phyloP scores from a whole-genome alignment of 495 filamentous ascomycete species.

The Aspergillus hancockii region DNA sequence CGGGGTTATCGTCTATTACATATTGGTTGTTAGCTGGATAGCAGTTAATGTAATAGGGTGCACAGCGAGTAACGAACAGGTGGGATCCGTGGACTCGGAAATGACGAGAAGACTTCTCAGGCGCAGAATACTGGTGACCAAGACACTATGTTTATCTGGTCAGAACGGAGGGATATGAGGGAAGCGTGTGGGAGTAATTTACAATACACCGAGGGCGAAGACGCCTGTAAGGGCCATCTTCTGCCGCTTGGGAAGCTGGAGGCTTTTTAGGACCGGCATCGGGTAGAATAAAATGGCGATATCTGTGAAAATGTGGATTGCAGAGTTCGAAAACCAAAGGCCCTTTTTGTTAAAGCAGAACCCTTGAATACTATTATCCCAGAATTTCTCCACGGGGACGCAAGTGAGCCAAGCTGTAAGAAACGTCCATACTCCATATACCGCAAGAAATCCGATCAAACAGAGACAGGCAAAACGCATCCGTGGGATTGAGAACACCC shows the following conservation, averaged over 20 bases:
- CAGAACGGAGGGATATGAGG: conserved; percentile 11
- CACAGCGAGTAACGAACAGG: conserved; percentile 30
- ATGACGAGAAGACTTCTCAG: conserved; percentile 48
- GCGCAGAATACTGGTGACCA: conserved; percentile 57
- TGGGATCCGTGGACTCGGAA: conserved; percentile 46
- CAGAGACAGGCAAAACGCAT: conserved; percentile 41
- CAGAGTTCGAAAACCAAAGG: conserved; percentile 43
- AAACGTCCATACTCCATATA: conserved; percentile 42
- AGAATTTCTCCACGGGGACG: conserved; percentile 37
- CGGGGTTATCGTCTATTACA: conserved; percentile 48
- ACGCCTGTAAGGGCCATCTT: conserved; percentile 47
- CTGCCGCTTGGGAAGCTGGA: conserved; percentile 45
- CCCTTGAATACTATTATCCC: conserved; percentile 29
- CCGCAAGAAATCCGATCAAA: conserved; percentile 31
- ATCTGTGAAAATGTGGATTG: conserved; percentile 50
- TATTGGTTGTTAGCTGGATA: conserved; percentile 6
- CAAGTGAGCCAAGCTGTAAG: conserved; percentile 39
- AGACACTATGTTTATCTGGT: conserved; percentile 38
- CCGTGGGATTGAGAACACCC: conserved; percentile 38
- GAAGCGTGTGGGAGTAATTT: conserved; percentile 15
- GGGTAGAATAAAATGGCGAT: conserved; percentile 48
- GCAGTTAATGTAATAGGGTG: neutral
- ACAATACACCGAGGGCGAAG: conserved; percentile 52
- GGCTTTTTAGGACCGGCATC: conserved; percentile 45
- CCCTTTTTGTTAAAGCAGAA: conserved; percentile 37